Conservation (phyloP, 257 asterid species). For the Ocimum tenuiflorum region DNA sequence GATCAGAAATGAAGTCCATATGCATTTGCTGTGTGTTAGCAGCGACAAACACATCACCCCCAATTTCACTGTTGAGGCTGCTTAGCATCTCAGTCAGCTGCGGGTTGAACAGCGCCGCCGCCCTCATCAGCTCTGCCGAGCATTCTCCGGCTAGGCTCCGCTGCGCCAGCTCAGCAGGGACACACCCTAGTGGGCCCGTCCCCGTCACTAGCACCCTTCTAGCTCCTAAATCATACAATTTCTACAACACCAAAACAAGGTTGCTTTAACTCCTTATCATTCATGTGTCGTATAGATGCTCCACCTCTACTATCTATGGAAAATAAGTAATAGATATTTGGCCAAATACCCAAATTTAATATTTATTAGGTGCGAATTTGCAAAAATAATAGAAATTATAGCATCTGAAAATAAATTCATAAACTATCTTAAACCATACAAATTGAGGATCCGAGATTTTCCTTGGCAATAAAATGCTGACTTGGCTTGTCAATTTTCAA, state of each 20-base stretch:
- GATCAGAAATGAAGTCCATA: constrained; percentile 51
- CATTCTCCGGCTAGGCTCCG: constrained; percentile 64
- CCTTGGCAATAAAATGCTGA: no score
- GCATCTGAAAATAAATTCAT: no score
- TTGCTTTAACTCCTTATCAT: no score
- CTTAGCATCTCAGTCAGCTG: constrained; percentile 44
- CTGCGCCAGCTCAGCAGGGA: constrained; percentile 72
- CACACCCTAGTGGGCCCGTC: constrained; percentile 82
- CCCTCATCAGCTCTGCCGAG: constrained; percentile 47
- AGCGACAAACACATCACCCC: constrained; percentile 52
- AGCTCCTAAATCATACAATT: constrained; percentile 53
- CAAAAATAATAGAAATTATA: no score
- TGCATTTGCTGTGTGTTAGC: constrained; percentile 53
- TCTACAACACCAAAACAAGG: constrained; percentile 29
- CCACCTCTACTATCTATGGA: no score
- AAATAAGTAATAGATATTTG: no score
- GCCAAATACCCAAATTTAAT: no score
- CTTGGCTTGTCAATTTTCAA: no score
- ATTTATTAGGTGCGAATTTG: no score
- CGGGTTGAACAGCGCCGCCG: constrained; percentile 57
- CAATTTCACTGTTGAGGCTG: constrained; percentile 42
- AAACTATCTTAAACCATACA: no score
- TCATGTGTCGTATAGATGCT: background rate
- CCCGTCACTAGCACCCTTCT: constrained; percentile 68
- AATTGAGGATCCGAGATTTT: no score